phyloP scores from a whole-genome alignment of 1,284 basidiomycete species.

The Ceratobasidium papillatum region DNA sequence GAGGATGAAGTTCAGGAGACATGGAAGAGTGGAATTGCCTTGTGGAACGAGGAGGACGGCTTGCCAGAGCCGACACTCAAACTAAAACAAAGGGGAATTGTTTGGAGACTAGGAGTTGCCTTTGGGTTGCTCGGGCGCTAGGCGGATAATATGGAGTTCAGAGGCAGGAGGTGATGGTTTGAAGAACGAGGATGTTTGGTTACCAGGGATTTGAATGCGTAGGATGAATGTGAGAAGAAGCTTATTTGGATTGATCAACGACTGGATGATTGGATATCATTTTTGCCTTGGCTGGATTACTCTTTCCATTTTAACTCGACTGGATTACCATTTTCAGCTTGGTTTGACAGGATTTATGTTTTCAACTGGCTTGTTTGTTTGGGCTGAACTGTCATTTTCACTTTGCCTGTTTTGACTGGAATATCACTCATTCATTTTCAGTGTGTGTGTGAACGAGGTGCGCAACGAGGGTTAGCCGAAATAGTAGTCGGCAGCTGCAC shows the following conservation, averaged over 20 bases:
- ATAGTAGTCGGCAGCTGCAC: too few species aligned
- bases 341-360: too few species aligned
- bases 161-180: too few species aligned
- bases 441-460: too few species aligned
- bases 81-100: neutral
- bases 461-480: too few species aligned
- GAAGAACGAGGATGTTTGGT: neutral
- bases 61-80: neutral
- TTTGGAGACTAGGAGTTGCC: too few species aligned
- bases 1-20: neutral
- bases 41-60: neutral
- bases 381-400: neutral
- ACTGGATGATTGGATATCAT: slow-evolving; percentile 1
- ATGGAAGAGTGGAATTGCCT: neutral
- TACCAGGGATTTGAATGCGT: neutral
- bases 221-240: neutral
- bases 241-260: neutral
- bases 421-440: neutral
- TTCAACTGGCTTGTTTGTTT: too few species aligned
- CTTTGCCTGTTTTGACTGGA: neutral
- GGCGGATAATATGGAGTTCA: too few species aligned
- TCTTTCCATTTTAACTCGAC: too few species aligned
- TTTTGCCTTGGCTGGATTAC: neutral
- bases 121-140: too few species aligned
- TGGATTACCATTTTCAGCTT: too few species aligned